Percentiles rank a stretch among this genome's conserved stretches.
Evolutionary conservation across 768 basidiomycete species (phyloP).

Genomic region (Cystofilobasidium macerans): DNA sequence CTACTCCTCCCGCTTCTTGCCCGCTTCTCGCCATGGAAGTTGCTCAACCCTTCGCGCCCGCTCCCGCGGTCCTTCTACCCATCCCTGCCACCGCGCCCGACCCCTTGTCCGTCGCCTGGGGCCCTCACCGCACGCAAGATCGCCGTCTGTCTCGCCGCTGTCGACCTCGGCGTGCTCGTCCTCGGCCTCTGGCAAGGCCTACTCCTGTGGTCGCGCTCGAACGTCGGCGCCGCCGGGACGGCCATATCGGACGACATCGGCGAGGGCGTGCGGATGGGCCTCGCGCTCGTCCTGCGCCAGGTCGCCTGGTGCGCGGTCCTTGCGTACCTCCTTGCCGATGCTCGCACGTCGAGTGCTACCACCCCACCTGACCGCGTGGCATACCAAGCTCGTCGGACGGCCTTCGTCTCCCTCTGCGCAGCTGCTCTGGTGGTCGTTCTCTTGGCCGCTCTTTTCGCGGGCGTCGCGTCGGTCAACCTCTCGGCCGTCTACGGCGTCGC

Average conservation of each 20-base stretch:
- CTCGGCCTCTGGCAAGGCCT: slow-evolving; percentile 38
- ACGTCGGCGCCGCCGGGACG: no score
- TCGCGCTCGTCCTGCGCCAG: slow-evolving; percentile 2
- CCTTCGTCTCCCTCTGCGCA: background rate
- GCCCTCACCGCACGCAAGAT: background rate
- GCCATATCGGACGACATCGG: background rate
- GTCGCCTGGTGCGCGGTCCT: slow-evolving; percentile 7
- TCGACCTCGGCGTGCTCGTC: slow-evolving; percentile 36
- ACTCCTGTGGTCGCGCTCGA: background rate
- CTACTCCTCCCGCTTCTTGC: background rate
- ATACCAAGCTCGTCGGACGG: background rate
- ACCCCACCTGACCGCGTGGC: background rate
- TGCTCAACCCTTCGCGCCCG: background rate
- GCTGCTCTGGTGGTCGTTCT: background rate
- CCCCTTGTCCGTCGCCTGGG: background rate
- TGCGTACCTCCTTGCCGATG: background rate
- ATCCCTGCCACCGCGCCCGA: background rate
- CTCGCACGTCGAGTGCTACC: background rate
- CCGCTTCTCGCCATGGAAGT: background rate
- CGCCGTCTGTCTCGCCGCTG: slow-evolving; percentile 1
- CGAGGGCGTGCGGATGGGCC: slow-evolving; percentile 13
- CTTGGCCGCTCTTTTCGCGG: slow-evolving; percentile 10
- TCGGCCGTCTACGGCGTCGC: slow-evolving; percentile 2
- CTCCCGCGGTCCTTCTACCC: background rate
- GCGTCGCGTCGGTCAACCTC: slow-evolving; percentile 9